phyloP scores from a whole-genome alignment of 495 filamentous ascomycete species.

The Filosporella fistucella region DNA sequence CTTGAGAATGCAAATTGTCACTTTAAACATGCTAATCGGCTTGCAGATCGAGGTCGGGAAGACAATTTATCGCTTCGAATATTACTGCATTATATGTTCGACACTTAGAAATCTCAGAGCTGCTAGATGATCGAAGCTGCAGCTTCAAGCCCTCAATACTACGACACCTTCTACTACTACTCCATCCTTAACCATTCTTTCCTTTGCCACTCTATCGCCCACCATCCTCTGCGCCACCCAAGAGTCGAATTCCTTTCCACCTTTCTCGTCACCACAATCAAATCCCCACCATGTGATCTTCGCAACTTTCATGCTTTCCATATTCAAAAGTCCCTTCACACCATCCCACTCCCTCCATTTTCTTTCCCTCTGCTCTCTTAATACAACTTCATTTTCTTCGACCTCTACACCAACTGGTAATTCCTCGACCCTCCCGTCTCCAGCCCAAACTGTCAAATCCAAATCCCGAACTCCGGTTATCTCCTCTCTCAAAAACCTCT shows the following conservation, averaged over 20 bases:
- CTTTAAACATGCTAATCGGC: too few relatives aligned
- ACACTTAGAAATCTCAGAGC: too few relatives aligned
- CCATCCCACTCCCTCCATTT: conserved; percentile 18
- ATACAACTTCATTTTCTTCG: not conserved
- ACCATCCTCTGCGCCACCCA: conserved; percentile 18
- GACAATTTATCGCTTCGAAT: too few relatives aligned
- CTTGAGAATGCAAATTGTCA: too few relatives aligned
- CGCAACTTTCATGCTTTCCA: conserved; percentile 8
- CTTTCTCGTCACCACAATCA: not conserved
- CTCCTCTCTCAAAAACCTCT: not conserved
- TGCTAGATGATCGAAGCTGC: not conserved
- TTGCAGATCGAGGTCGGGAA: too few relatives aligned
- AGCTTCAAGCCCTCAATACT: conserved; percentile 3
- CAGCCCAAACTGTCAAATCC: not conserved
- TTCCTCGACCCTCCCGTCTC: not conserved
- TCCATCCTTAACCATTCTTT: conserved; percentile 16
- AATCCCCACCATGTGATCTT: conserved; percentile 22
- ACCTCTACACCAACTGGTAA: not conserved
- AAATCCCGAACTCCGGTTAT: not conserved
- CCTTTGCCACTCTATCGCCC: conserved; percentile 13
- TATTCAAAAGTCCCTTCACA: conserved; percentile 4
- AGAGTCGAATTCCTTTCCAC: conserved; percentile 9
- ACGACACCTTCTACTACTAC: conserved; percentile 15
- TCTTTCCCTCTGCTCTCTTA: not conserved
- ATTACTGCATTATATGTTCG: too few relatives aligned